Percentiles rank a stretch among this genome's conserved stretches.
These are phyloP conservation scores for Acer yangbiense DNA, from an alignment of 345 rosid species.

Conservation along the genomic window DNA sequence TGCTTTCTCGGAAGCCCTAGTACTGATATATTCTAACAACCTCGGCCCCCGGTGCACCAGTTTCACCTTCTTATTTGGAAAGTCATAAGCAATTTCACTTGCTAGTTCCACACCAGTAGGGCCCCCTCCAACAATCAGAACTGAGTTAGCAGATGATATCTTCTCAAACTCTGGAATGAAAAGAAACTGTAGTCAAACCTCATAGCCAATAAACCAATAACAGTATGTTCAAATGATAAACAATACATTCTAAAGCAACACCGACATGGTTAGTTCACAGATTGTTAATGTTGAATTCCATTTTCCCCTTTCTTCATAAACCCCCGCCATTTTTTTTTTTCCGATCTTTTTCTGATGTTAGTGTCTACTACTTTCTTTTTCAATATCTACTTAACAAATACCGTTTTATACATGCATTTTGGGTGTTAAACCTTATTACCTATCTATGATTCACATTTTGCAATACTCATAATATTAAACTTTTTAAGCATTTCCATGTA, in stretches of 20 bases:
- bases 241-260: too few relatives aligned
- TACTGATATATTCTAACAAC: constrained; percentile 75
- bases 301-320: too few relatives aligned
- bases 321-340: too few relatives aligned
- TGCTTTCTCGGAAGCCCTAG: constrained; percentile 66
- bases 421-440: too few relatives aligned
- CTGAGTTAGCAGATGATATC: constrained; percentile 63
- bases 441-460: neutral
- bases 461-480: neutral
- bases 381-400: neutral
- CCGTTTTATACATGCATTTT: neutral
- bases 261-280: too few relatives aligned
- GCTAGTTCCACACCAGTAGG: constrained; percentile 95
- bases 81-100: constrained; percentile 80
- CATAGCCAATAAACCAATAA: neutral
- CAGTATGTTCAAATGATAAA: too few relatives aligned
- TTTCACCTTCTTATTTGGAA: constrained; percentile 72
- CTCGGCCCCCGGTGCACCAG: constrained; percentile 79
- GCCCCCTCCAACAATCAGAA: constrained; percentile 93
- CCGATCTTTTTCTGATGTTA: too few relatives aligned
- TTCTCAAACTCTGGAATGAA: constrained; percentile 59
- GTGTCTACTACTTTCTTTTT: neutral
- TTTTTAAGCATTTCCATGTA: neutral
- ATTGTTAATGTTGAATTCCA: too few relatives aligned
- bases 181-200: neutral